Percentiles rank a stretch among this genome's conserved stretches.
Evolutionary conservation across 495 filamentous ascomycete species (phyloP).

Genomic region (Friedmanniomyces simplex): DNA sequence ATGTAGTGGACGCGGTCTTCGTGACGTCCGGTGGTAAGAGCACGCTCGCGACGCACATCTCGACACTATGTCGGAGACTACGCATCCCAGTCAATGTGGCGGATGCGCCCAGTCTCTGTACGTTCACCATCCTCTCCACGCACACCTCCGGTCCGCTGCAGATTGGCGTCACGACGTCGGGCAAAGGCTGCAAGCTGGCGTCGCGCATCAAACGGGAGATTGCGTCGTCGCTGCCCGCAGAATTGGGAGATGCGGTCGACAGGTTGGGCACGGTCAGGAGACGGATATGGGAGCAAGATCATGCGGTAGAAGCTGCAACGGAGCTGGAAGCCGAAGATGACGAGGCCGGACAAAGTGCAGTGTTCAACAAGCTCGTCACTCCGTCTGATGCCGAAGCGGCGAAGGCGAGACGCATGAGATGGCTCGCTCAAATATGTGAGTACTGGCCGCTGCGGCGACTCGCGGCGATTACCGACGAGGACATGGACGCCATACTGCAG

Average conservation of each 20-base stretch:
- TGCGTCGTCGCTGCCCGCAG: conserved; percentile 60
- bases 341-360: conserved; percentile 74
- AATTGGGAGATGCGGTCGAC: conserved; percentile 76
- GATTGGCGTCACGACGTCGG: conserved; percentile 91
- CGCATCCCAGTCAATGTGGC: conserved; percentile 89
- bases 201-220: conserved; percentile 85
- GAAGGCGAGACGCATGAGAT: conserved; percentile 75
- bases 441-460: conserved; percentile 89
- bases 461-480: conserved; percentile 64
- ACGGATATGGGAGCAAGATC: conserved; percentile 70
- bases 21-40: conserved; percentile 53
- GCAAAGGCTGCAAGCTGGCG: conserved; percentile 87
- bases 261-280: conserved; percentile 66
- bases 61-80: conserved; percentile 60
- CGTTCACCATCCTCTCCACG: conserved; percentile 80
- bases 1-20: conserved; percentile 84
- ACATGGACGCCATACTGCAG: conserved; percentile 61
- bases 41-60: conserved; percentile 54
- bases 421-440: conserved; percentile 94
- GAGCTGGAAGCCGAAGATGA: conserved; percentile 59
- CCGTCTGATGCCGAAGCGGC: conserved; percentile 63
- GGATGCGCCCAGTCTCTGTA: conserved; percentile 78
- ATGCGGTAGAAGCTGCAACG: conserved; percentile 37
- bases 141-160: conserved; percentile 87
- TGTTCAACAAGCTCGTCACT: conserved; percentile 71